phyloP scores from a whole-genome alignment of 768 basidiomycete species.

The Tulasnella sp. region DNA sequence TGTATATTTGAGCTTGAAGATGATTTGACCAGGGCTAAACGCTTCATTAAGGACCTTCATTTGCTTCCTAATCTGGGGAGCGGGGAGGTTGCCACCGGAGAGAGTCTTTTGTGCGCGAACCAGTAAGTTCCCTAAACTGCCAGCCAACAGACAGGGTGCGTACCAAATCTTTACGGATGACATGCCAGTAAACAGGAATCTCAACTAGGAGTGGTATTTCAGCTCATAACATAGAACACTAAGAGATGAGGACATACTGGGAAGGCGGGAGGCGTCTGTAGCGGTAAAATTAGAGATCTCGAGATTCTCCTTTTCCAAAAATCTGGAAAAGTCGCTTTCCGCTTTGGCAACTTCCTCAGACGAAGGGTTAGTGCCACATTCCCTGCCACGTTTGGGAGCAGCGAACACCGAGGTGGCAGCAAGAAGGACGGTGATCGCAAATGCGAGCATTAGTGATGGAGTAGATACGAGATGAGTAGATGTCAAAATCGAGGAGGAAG shows the following conservation, averaged over 20 bases:
- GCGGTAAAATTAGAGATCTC: not conserved
- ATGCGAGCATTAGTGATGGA: no score
- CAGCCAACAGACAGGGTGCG: not conserved
- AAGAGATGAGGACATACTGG: not conserved
- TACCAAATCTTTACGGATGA: not conserved
- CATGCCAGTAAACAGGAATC: conserved; percentile 5
- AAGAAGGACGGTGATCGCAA: not conserved
- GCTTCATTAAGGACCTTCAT: conserved; percentile 20
- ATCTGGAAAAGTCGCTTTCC: not conserved
- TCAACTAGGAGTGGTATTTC: no score
- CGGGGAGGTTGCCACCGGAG: conserved; percentile 5
- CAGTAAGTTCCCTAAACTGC: not conserved
- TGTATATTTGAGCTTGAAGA: conserved; percentile 18
- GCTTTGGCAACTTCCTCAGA: conserved; percentile 1
- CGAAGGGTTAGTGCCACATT: not conserved
- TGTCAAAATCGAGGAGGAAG: no score
- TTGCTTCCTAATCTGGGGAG: conserved; percentile 19
- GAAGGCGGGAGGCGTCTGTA: no score
- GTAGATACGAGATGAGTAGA: no score
- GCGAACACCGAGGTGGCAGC: not conserved
- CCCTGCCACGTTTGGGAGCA: not conserved
- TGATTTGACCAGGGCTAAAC: conserved; percentile 18
- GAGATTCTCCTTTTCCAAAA: no score
- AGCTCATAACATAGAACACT: no score
- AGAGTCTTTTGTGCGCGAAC: not conserved